Evolutionary conservation across 1,139 yeast species (phyloP), one percentile per base, ranked within the genome.

Genomic region (Yamadazyma trypodendri): DNA sequence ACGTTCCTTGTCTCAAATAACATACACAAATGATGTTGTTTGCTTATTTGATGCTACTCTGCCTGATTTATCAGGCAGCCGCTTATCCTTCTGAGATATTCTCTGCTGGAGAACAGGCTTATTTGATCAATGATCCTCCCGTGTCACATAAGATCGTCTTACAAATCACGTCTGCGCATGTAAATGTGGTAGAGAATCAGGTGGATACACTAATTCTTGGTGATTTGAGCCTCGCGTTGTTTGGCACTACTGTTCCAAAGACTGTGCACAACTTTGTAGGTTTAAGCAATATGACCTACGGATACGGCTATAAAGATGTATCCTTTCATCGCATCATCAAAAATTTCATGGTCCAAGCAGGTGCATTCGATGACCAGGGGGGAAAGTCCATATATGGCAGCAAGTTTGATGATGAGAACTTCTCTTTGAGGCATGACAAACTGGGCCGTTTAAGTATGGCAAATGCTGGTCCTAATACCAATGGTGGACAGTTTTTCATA

Each of bases 401-500:
- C 8, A 46, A 44, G 35, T 69, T 69, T 38, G 58, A 55, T 9
- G 75, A 69, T 43, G 76, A 70, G 44, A 63, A 63, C 46, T 68
- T 68, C 36, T 39, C 37, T 3, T 28, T 69, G 12, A 50, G 47
- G 29, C 75, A 69, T 50, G 51, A 59, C 44, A 68, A 66, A 45
- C 32, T 46, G 12, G 75, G 76, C 4, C 51, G 75, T 30, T 40
- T 70, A 21, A 60, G 70, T 14, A 68, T 68, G 75, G 75, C 74
- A 38, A 67, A 65, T 47, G 43, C 60, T 2, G 73, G 72, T 0
- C 90, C 96, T 39, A 81, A 84, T 60, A 90, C 97, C 44, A 92
- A 92, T 58, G 97, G 97, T 1, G 88, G 96, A 0, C 97, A 92
- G 61, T 90, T 89, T 56, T 92, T 92, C 54, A 67, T 70, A 34